phyloP scores from a whole-genome alignment of 768 basidiomycete genomes.

The Rickenella mellea region DNA sequence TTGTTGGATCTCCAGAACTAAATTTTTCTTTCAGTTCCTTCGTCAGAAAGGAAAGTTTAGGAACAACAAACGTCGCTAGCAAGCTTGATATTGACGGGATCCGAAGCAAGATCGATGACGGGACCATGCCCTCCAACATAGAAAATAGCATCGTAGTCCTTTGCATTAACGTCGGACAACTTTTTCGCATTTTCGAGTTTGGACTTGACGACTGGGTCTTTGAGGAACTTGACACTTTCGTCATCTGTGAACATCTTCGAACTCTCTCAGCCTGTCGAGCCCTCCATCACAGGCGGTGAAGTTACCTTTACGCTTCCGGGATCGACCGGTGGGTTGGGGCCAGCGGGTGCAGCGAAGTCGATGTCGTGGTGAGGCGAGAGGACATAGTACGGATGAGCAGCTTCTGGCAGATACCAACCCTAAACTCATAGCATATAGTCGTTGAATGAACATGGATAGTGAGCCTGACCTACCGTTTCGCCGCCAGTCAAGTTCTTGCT shows the following conservation, averaged over 20 bases:
- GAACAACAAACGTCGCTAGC: conserved; percentile 37
- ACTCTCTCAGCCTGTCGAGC: background rate
- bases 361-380: conserved; percentile 40
- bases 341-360: conserved; percentile 51
- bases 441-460: background rate
- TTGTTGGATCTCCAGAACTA: conserved; percentile 65
- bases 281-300: background rate
- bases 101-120: conserved; percentile 56
- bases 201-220: conserved; percentile 39
- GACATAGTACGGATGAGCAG: conserved; percentile 62
- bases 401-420: conserved; percentile 77
- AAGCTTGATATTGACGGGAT: conserved; percentile 47
- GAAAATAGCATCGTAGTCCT: conserved; percentile 66
- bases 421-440: conserved; percentile 18
- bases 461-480: conserved; percentile 32
- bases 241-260: conserved; percentile 46
- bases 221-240: conserved; percentile 45
- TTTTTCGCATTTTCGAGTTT: conserved; percentile 51
- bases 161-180: conserved; percentile 45
- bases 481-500: conserved; percentile 42
- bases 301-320: conserved; percentile 39
- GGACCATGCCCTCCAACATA: conserved; percentile 78
- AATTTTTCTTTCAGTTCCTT: background rate
- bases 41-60: background rate
- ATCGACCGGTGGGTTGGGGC: conserved; percentile 67